These are phyloP conservation scores for Nannizzia gypsea DNA, from an alignment of 2,329 filamentous ascomycete genomes.

Conservation along the genomic window DNA sequence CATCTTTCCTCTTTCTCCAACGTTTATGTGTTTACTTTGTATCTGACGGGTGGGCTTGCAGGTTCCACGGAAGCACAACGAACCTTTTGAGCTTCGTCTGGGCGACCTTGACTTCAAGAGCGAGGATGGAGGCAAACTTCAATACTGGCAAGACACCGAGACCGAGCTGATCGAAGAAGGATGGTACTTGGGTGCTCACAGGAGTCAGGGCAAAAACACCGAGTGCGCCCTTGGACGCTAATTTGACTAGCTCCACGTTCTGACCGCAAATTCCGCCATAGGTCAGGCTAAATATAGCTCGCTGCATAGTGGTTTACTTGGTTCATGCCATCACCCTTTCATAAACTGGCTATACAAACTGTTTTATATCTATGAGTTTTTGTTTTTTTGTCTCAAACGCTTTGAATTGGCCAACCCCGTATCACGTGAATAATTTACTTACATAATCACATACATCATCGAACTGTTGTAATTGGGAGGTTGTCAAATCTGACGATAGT, in stretches of 20 bases:
- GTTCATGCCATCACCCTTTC: too few species aligned
- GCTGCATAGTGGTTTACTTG: too few species aligned
- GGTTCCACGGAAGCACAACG: slow-evolving; percentile 26
- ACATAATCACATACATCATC: background rate
- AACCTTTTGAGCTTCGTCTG: slow-evolving; percentile 41
- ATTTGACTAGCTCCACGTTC: background rate
- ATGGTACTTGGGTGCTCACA: slow-evolving; percentile 48
- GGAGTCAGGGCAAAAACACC: slow-evolving; percentile 17
- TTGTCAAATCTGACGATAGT: background rate
- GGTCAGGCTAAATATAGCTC: background rate
- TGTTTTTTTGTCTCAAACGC: background rate
- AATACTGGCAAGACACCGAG: slow-evolving; percentile 58
- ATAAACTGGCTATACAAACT: background rate
- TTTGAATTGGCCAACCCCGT: background rate
- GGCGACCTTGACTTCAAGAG: slow-evolving; percentile 72
- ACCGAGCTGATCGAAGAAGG: slow-evolving; percentile 51
- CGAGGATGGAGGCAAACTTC: slow-evolving; percentile 48
- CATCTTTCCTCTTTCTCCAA: slow-evolving; percentile 1
- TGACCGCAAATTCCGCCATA: background rate
- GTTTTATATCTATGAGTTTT: background rate
- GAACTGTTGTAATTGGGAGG: too few species aligned
- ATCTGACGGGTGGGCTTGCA: slow-evolving; percentile 12
- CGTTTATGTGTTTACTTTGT: background rate
- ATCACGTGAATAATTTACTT: background rate
- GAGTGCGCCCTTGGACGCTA: slow-evolving; percentile 23